phyloP scores from a whole-genome alignment of 139 green algal genomes.

The Chlamydomonas asymmetrica region DNA sequence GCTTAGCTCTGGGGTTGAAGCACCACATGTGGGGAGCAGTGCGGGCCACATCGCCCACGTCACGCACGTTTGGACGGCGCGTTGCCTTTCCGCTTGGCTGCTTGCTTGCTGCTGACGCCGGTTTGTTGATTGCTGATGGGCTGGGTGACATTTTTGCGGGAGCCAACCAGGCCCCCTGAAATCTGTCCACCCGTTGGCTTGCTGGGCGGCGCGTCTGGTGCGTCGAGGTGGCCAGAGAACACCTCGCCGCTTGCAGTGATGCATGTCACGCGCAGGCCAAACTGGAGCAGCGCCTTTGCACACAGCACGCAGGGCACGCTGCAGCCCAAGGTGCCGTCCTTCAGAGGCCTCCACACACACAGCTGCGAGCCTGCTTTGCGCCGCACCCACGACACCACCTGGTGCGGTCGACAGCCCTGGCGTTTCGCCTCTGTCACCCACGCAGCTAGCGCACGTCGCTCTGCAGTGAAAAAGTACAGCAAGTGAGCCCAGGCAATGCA shows the following conservation, averaged over 20 bases:
- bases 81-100: too few species aligned
- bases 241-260: constrained; percentile 29
- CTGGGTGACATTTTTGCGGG: too few species aligned
- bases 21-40: too few species aligned
- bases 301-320: constrained; percentile 66
- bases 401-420: constrained; percentile 51
- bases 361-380: constrained; percentile 63
- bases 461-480: too few species aligned
- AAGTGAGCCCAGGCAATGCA: too few species aligned
- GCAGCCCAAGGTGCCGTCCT: constrained; percentile 62
- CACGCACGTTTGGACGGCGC: too few species aligned
- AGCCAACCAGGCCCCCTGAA: too few species aligned
- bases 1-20: too few species aligned
- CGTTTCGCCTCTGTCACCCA: constrained; percentile 47
- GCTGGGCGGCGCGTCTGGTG: constrained; percentile 37
- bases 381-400: constrained; percentile 61
- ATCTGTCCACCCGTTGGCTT: constrained; percentile 56
- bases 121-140: too few species aligned
- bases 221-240: constrained; percentile 50
- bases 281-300: constrained; percentile 46
- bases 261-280: constrained; percentile 62
- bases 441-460: constrained; percentile 31
- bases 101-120: too few species aligned
- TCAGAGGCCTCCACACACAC: constrained; percentile 50
- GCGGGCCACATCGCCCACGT: too few species aligned